Base-by-base conservation (phyloP, 2,329 filamentous ascomycete species). In the Dryadomyces sulphureus region DNA sequence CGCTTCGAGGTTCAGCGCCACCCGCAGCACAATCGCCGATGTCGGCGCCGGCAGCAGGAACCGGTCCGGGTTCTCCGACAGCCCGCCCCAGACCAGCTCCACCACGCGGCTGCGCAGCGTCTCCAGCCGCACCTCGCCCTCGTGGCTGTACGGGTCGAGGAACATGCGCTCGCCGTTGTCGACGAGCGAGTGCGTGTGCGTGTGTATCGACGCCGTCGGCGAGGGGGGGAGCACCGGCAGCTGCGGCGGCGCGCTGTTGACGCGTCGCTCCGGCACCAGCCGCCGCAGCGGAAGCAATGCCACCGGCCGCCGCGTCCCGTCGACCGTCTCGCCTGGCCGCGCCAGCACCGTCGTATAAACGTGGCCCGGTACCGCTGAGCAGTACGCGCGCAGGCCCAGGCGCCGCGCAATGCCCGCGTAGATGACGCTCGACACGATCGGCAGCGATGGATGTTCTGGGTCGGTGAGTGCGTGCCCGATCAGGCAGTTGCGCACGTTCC, bases 341-440 rank as follows among this genome's bases (percentile, higher is more conserved):
- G 83, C 73, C 43, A 75, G 69, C 12, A 96, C 77, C 45, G 93
- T 78, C 17, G 79, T 84, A 57, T 94, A 82, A 14, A 94, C 85
- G 58, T 95, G 88, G 52, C 78, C 84, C 4, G 90, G 87, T 56
- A 90, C 84, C 38, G 82, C 80, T 54, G 84, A 90, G 45, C 84
- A 87, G 30, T 78, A 76, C 0, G 89, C 86, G 54, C 81, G 73
- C 41, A 98, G 62, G 2, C 82, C 84, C 12, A 95, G 59, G 34
- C 83, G 73, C 46, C 75, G 71, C 1, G 87, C 89, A 16, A 96
- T 61, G 48, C 79, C 80, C 57, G 84, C 92, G 62, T 82, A 98
- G 51, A 96, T 94, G 49, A 81, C 82, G 46, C 82, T 82, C 2
- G 87, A 92, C 50, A 95, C 82, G 43, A 95, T 71, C 2, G 90